phyloP scores from a whole-genome alignment of 2,329 filamentous ascomycete species.

The Talaromyces sp. region DNA sequence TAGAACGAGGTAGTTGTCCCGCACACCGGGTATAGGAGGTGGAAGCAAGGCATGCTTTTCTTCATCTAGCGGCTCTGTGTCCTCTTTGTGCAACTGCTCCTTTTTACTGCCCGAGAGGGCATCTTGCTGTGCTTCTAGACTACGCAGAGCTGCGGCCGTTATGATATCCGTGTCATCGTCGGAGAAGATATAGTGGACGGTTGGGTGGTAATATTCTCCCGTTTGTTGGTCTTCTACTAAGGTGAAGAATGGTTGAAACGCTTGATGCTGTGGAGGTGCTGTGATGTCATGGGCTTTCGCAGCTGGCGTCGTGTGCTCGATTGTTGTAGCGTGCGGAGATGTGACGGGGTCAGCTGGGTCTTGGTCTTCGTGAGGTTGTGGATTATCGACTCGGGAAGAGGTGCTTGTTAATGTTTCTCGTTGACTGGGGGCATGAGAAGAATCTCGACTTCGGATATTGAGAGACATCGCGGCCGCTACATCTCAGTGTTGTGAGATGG shows the following conservation, averaged over 20 bases:
- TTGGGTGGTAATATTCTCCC: conserved; percentile 77
- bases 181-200: conserved; percentile 87
- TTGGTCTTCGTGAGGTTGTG: background rate
- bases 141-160: conserved; percentile 64
- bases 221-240: conserved; percentile 76
- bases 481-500: conserved; percentile 26
- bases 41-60: conserved; percentile 46
- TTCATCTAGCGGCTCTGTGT: conserved; percentile 22
- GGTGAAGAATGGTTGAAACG: conserved; percentile 81
- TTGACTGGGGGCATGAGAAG: conserved; percentile 11
- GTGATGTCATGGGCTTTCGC: conserved; percentile 11
- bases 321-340: background rate
- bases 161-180: conserved; percentile 85
- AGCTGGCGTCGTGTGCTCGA: background rate
- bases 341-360: background rate
- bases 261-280: conserved; percentile 18
- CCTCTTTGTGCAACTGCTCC: conserved; percentile 6
- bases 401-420: background rate
- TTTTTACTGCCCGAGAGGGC: conserved; percentile 22
- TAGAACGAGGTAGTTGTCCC: conserved; percentile 61
- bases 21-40: conserved; percentile 48
- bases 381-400: background rate
- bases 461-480: conserved; percentile 43
- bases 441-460: conserved; percentile 21
- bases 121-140: conserved; percentile 52